Percentiles rank a stretch among this genome's conserved stretches.
Conservation (phyloP, 2,329 filamentous ascomycete species). For the Xylaria sp. region DNA sequence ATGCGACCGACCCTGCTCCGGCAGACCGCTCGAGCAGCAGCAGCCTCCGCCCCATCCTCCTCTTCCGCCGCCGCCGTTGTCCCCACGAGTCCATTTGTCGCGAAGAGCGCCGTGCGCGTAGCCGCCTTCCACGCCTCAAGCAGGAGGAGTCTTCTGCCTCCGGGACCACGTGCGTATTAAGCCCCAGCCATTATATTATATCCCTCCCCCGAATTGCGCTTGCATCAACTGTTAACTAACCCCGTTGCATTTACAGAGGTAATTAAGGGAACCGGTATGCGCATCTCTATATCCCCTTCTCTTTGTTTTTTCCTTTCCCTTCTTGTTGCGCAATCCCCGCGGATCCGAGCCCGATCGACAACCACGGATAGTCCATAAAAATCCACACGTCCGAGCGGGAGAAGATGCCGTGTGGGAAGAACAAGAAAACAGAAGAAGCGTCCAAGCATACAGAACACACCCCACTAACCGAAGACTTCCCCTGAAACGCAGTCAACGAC, state of each 20-base stretch:
- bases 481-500: conserved; percentile 79
- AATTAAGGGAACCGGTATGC: conserved; percentile 73
- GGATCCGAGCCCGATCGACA: no score
- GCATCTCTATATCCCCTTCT: conserved; percentile 3
- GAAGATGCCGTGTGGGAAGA: no score
- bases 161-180: conserved; percentile 74
- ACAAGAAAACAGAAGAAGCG: neutral
- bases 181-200: neutral
- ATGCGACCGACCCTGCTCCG: conserved; percentile 58
- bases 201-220: neutral
- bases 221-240: conserved; percentile 47
- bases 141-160: conserved; percentile 75
- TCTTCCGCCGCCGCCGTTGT: conserved; percentile 37
- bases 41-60: conserved; percentile 38
- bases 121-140: conserved; percentile 87
- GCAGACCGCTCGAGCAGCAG: conserved; percentile 51
- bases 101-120: conserved; percentile 53
- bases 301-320: conserved; percentile 7
- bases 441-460: conserved; percentile 1
- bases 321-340: neutral
- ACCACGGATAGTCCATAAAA: no score
- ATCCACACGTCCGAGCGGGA: no score
- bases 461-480: conserved; percentile 19
- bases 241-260: conserved; percentile 56
- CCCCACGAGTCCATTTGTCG: conserved; percentile 29